Percentiles rank a stretch among this genome's conserved stretches.
phyloP scores from a whole-genome alignment of 257 asterid genomes.

The Rehmannia glutinosa region DNA sequence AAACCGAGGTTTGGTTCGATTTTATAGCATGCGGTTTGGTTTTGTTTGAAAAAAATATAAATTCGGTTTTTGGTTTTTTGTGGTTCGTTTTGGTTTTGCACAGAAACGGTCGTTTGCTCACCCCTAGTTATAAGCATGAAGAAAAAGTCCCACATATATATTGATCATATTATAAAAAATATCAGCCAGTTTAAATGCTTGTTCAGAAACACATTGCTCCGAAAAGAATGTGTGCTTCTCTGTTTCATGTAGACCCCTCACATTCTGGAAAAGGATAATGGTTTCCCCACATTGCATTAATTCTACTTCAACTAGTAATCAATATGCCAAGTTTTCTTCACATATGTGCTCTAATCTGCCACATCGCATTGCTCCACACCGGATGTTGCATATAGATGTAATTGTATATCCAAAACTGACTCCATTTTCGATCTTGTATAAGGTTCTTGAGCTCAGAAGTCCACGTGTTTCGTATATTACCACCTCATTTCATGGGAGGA shows the following conservation, averaged over 20 bases:
- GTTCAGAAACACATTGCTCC: background rate
- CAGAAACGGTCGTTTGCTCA: too few species aligned
- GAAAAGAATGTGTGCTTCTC: background rate
- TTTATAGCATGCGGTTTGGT: too few species aligned
- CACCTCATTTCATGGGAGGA: background rate
- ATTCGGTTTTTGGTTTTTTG: too few species aligned
- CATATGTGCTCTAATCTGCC: conserved; percentile 34
- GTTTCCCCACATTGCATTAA: conserved; percentile 18
- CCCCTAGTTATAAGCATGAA: too few species aligned
- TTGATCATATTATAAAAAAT: too few species aligned
- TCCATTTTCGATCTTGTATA: background rate
- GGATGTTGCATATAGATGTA: background rate
- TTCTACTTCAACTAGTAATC: background rate
- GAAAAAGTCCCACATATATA: too few species aligned
- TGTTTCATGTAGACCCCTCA: background rate
- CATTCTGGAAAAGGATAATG: background rate
- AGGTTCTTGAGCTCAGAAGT: too few species aligned
- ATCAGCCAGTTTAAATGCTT: background rate
- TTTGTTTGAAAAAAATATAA: too few species aligned
- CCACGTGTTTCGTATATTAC: background rate
- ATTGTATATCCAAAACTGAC: background rate
- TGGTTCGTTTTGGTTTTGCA: too few species aligned
- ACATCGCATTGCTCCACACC: conserved; percentile 37
- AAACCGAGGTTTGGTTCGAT: too few species aligned
- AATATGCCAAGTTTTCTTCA: conserved; percentile 2